Percentiles rank a stretch among this genome's conserved stretches.
These are phyloP conservation scores for Phaeosphaeria sp. DNA, from an alignment of 2,329 filamentous ascomycete genomes.

Conservation along the genomic window DNA sequence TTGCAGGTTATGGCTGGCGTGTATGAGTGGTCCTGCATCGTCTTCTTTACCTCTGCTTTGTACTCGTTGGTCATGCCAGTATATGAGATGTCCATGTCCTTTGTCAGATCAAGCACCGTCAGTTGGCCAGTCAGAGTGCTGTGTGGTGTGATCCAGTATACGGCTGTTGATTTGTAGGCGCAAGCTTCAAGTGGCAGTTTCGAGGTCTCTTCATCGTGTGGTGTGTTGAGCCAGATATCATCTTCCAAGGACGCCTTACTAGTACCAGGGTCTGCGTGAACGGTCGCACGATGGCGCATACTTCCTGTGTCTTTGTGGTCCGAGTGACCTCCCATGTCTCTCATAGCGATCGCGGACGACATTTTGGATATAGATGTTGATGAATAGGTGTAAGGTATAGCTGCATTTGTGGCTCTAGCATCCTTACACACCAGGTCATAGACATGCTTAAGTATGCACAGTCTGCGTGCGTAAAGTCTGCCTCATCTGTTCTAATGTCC, in stretches of 20 bases:
- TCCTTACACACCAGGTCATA: not conserved
- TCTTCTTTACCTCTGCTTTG: slow-evolving; percentile 22
- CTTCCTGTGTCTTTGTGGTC: not conserved
- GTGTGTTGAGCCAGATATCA: slow-evolving; percentile 15
- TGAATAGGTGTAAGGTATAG: not conserved
- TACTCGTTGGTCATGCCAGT: slow-evolving; percentile 23
- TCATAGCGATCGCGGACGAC: not conserved
- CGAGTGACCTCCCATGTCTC: not conserved
- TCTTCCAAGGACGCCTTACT: slow-evolving; percentile 2
- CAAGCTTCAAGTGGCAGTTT: slow-evolving; percentile 19
- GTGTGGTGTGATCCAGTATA: slow-evolving; percentile 31
- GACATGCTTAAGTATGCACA: slow-evolving; percentile 4
- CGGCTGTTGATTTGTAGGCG: slow-evolving; percentile 22
- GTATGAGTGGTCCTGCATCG: slow-evolving; percentile 27
- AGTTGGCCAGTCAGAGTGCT: slow-evolving; percentile 22
- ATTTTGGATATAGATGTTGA: not conserved
- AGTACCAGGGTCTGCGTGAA: slow-evolving; percentile 5
- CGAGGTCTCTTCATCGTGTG: slow-evolving; percentile 14
- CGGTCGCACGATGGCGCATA: slow-evolving; percentile 14
- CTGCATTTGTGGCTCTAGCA: not conserved
- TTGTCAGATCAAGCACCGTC: slow-evolving; percentile 26
- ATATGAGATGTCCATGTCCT: slow-evolving; percentile 20
- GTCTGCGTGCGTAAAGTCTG: not conserved
- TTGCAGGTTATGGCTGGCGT: slow-evolving; percentile 19
- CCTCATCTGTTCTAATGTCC: not conserved